Base-by-base conservation (phyloP, 805 yeast species). In the Blastobotrys terrestris region DNA sequence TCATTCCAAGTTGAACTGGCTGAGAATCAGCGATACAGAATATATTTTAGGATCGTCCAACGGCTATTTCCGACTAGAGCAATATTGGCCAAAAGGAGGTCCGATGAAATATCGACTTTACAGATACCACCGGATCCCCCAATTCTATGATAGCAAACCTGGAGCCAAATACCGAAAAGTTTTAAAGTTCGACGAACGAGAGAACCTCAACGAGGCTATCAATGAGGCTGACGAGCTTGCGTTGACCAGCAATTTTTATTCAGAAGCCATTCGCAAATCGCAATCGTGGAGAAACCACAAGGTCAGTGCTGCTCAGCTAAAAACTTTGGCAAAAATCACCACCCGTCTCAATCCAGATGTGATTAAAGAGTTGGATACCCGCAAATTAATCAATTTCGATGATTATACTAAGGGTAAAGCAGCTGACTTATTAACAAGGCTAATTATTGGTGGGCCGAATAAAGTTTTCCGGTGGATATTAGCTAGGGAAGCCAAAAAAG, bases 121-220 rank as follows among this genome's bases (percentile, higher is more conserved):
- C 35, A 26, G 46, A 15, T 48, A 48, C 39, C 19, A 20, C 11
- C 39, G 18, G 14, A 48, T 48, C 20, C 51, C 51, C 5, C 11
- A 13, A 15, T 8, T 11, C 6, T 19, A 31, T 14, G 19, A 15
- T 16, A 11, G 15, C n/a, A 40, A 16, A 13, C 19, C 19, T 6
- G 43, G 43, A n/a, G 22, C 46, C 7, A 11, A 21, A n/a, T 46
- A 46, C 20, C 3, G 49, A 8, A 46, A 46, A 19, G 21, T 14
- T n/a, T 14, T 31, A 11, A 46, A 21, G 31, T 46, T 46, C 16
- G 42, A 26, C 21, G 41, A 19, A 11, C 22, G 26, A 5, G 40
- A 42, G 20, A 3, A 8, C 14, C 39, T 31, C 4, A 18, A 31
- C 5, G 41, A 22, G 21, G 49, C 49, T n/a, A 14, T 46, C n/a